Conservation (phyloP, 2,329 filamentous ascomycete species). For the Monilinia polystroma region DNA sequence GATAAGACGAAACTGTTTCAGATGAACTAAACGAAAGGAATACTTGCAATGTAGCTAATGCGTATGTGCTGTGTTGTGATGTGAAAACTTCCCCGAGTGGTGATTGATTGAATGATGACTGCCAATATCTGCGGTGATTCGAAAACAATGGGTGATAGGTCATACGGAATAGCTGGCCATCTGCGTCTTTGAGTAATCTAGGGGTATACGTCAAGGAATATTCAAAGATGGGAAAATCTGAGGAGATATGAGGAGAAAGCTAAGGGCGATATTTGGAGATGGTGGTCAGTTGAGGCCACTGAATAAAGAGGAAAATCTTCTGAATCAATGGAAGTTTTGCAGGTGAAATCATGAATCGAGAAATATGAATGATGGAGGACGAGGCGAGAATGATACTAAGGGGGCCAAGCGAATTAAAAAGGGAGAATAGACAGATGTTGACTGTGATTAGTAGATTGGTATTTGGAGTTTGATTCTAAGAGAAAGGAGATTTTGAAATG, state of each 20-base stretch:
- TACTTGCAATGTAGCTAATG: slow-evolving; percentile 9
- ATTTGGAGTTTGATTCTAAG: background rate
- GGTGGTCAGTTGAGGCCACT: slow-evolving; percentile 6
- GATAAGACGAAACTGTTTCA: slow-evolving; percentile 2
- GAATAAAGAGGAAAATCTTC: background rate
- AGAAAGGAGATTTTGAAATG: background rate
- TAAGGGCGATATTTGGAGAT: background rate
- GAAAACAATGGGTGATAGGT: background rate
- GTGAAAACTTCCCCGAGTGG: background rate
- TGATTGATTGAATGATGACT: slow-evolving; percentile 2
- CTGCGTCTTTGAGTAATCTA: background rate
- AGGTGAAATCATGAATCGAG: background rate
- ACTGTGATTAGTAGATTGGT: background rate
- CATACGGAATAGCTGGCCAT: background rate
- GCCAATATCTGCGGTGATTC: slow-evolving; percentile 8
- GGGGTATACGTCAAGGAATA: background rate
- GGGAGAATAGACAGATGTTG: background rate
- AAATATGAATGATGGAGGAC: background rate
- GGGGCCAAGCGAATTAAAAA: background rate
- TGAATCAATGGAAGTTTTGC: background rate
- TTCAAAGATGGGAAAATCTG: background rate
- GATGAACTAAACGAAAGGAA: slow-evolving; percentile 2
- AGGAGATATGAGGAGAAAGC: background rate
- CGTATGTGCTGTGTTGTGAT: background rate
- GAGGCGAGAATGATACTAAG: background rate